Conservation (phyloP, 2,329 filamentous ascomycete species). For the Claviceps arundinis region DNA sequence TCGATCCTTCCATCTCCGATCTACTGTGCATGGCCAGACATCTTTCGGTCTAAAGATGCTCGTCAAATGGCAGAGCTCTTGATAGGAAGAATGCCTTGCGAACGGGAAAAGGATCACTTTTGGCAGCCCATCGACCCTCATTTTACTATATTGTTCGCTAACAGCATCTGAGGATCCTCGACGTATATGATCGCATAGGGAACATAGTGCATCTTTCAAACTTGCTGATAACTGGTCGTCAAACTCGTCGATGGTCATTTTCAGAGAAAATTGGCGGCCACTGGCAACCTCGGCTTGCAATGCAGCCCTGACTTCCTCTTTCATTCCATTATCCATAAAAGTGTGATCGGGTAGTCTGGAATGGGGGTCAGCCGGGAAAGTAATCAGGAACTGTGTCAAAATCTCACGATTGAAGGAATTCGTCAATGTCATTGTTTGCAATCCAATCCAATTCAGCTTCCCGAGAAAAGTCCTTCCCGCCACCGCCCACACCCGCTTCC, state of each 20-base stretch:
- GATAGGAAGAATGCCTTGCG: slow-evolving; percentile 78
- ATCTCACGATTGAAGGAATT: slow-evolving; percentile 27
- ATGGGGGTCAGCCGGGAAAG: neutral
- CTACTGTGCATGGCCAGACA: slow-evolving; percentile 70
- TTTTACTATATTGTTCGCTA: neutral
- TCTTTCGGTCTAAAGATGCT: slow-evolving; percentile 57
- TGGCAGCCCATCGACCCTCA: slow-evolving; percentile 18
- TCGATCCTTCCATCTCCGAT: slow-evolving; percentile 49
- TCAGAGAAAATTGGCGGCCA: slow-evolving; percentile 15
- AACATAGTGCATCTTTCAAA: slow-evolving; percentile 1
- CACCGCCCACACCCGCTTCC: slow-evolving; percentile 69
- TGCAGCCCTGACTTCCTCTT: slow-evolving; percentile 4
- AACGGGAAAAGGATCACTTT: slow-evolving; percentile 57
- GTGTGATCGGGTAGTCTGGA: slow-evolving; percentile 10
- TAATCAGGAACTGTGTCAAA: neutral
- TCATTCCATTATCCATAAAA: slow-evolving; percentile 3
- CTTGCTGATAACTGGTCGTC: slow-evolving; percentile 8
- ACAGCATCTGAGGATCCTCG: neutral
- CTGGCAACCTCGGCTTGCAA: slow-evolving; percentile 9
- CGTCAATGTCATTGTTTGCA: slow-evolving; percentile 37
- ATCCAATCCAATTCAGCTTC: slow-evolving; percentile 51
- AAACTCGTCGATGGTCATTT: slow-evolving; percentile 11
- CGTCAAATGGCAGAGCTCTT: slow-evolving; percentile 62
- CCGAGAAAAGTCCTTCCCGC: slow-evolving; percentile 59
- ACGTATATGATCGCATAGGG: slow-evolving; percentile 1